Conservation (phyloP, 495 filamentous ascomycete species). For the Podospora pseudocomata region DNA sequence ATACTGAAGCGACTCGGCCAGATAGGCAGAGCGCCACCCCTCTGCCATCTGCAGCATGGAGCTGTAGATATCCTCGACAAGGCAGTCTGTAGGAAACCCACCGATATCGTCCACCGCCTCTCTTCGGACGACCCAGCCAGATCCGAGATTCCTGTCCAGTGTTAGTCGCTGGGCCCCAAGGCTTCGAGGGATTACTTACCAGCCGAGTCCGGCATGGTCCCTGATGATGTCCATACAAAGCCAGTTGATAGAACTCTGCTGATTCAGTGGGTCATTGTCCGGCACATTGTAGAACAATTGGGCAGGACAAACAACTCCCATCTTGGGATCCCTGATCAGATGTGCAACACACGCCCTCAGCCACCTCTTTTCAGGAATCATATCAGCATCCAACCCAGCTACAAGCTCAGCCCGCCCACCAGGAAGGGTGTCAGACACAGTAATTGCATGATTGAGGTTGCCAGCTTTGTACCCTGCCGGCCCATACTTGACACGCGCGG, state of each 20-base stretch:
- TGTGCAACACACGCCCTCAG: slow-evolving; percentile 49
- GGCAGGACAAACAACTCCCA: slow-evolving; percentile 51
- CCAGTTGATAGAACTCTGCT: slow-evolving; percentile 22
- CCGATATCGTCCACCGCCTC: slow-evolving; percentile 50
- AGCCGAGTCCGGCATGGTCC: slow-evolving; percentile 40
- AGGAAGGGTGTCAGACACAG: slow-evolving; percentile 32
- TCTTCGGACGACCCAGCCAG: slow-evolving; percentile 49
- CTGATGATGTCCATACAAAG: slow-evolving; percentile 42
- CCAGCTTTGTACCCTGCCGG: slow-evolving; percentile 54
- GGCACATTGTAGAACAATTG: slow-evolving; percentile 56
- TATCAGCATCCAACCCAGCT: slow-evolving; percentile 54
- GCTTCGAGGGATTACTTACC: background rate
- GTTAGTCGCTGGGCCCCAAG: background rate
- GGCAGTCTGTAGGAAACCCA: slow-evolving; percentile 46
- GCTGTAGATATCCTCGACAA: slow-evolving; percentile 51
- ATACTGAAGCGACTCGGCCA: slow-evolving; percentile 51
- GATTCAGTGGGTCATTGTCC: slow-evolving; percentile 46
- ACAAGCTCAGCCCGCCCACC: slow-evolving; percentile 47
- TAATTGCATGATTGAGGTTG: slow-evolving; percentile 50
- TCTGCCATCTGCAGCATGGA: slow-evolving; percentile 46
- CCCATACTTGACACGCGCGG: slow-evolving; percentile 44
- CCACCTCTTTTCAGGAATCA: slow-evolving; percentile 56
- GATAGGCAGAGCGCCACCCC: slow-evolving; percentile 51
- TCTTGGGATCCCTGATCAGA: slow-evolving; percentile 43
- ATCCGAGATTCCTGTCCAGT: slow-evolving; percentile 52